Conservation (phyloP, 306 rosid genomes). For the Cicer bijugum region DNA sequence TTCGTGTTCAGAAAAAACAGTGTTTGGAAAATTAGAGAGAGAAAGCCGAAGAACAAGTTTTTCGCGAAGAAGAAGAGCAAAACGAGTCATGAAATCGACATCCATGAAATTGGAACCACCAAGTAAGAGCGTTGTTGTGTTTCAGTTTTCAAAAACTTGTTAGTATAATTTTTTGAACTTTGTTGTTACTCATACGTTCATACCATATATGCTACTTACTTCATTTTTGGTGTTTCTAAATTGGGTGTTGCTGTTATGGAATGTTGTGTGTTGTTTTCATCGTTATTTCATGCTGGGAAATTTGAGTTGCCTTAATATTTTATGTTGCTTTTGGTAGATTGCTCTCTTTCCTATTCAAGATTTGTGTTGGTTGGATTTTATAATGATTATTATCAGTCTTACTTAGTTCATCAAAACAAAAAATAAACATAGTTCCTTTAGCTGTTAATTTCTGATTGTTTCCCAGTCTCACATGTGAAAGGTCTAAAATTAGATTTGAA, state of each 20-base stretch:
- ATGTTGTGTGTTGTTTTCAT: constrained; percentile 24
- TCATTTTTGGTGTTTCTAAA: constrained; percentile 15
- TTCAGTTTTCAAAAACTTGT: neutral
- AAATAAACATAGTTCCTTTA: neutral
- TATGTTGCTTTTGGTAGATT: constrained; percentile 47
- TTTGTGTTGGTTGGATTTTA: constrained; percentile 34
- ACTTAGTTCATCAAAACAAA: neutral
- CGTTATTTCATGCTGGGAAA: constrained; percentile 55
- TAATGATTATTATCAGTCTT: constrained; percentile 13
- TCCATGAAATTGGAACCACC: constrained; percentile 41
- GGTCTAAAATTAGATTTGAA: neutral
- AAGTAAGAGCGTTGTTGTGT: constrained; percentile 49
- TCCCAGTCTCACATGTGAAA: neutral
- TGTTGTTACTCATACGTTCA: constrained; percentile 3
- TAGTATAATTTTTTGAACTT: neutral
- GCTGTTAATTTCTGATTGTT: constrained; percentile 37
- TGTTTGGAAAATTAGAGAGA: constrained; percentile 88
- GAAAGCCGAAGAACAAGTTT: constrained; percentile 58
- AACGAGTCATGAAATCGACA: constrained; percentile 3
- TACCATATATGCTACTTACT: constrained; percentile 4
- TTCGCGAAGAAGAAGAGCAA: constrained; percentile 69
- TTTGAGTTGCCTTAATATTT: constrained; percentile 45
- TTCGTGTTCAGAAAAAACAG: constrained; percentile 71
- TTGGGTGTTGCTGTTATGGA: constrained; percentile 29
- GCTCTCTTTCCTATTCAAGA: constrained; percentile 19